Conservation (phyloP, 2,329 filamentous ascomycete genomes). For the Penicillium psychrosexuale region DNA sequence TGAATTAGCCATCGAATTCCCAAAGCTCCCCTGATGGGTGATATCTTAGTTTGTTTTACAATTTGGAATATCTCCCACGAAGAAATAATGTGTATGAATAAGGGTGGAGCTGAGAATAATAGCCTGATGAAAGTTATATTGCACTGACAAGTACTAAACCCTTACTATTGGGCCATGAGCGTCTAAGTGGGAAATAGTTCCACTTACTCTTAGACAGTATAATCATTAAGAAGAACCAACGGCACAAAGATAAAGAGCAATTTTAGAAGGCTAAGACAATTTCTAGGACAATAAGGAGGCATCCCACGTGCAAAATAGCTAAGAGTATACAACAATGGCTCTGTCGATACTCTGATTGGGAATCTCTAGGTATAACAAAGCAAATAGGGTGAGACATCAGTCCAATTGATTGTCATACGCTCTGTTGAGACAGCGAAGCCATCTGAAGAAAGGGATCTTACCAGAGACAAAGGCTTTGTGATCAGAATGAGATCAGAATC, state of each 20-base stretch:
- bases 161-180: background rate
- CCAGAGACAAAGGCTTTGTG: conserved; percentile 3
- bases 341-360: background rate
- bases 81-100: background rate
- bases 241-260: no score
- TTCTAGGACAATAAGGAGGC: background rate
- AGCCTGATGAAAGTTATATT: background rate
- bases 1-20: background rate
- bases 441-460: background rate
- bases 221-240: background rate
- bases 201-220: background rate
- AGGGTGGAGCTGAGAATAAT: background rate
- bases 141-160: background rate
- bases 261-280: background rate
- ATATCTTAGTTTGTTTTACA: background rate
- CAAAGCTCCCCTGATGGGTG: background rate
- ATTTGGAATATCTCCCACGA: no score
- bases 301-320: background rate
- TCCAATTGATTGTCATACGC: background rate
- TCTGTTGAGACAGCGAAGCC: background rate
- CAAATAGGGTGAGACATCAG: background rate
- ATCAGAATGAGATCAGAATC: background rate
- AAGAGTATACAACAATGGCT: background rate
- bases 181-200: background rate
- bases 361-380: background rate